phyloP scores from a whole-genome alignment of 495 filamentous ascomycete genomes.

The Aspergillus panamensis region DNA sequence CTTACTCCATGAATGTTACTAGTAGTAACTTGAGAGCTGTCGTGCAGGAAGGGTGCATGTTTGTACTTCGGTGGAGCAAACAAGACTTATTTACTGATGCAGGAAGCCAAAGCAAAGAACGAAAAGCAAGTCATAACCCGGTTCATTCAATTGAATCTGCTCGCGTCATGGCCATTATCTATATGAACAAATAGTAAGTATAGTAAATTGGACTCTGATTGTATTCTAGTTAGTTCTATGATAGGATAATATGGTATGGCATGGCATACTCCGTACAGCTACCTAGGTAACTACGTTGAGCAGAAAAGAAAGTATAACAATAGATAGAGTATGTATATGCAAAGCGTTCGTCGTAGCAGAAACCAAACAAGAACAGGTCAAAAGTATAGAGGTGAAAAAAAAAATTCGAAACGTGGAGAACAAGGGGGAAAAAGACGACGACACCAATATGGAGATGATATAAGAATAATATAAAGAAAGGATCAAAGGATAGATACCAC shows the following conservation, averaged over 20 bases:
- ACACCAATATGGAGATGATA: conserved; percentile 4
- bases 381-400: not conserved
- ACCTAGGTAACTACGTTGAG: conserved; percentile 1
- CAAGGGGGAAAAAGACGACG: not conserved
- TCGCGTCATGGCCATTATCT: too few relatives aligned
- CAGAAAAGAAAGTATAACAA: not conserved
- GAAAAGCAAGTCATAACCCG: too few relatives aligned
- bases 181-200: too few relatives aligned
- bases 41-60: too few relatives aligned
- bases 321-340: conserved; percentile 19
- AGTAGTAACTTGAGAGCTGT: too few relatives aligned
- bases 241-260: conserved; percentile 5
- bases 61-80: too few relatives aligned
- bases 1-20: too few relatives aligned
- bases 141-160: too few relatives aligned
- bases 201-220: not conserved
- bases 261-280: too few relatives aligned
- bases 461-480: not conserved
- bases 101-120: too few relatives aligned
- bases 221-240: not conserved
- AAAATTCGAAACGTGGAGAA: not conserved
- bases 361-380: not conserved
- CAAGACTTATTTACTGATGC: too few relatives aligned
- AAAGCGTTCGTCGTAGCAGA: conserved; percentile 2
- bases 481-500: not conserved